Conservation (phyloP, 768 basidiomycete species). For the Lactarius evosmus region DNA sequence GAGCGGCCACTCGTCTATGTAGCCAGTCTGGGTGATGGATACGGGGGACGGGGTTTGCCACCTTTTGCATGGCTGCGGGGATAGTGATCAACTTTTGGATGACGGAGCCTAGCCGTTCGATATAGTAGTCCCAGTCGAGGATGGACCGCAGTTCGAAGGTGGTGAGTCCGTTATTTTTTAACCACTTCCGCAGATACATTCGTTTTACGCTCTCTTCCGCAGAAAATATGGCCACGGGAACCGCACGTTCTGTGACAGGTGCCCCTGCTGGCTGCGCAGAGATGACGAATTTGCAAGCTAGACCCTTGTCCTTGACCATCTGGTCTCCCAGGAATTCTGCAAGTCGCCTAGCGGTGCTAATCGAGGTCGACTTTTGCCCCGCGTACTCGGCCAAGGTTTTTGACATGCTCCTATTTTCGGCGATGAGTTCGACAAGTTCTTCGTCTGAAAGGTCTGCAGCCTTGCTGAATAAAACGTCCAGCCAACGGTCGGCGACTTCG, state of each 20-base stretch:
- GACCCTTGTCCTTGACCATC: conserved; percentile 99
- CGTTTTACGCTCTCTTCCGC: conserved; percentile 90
- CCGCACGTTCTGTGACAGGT: conserved; percentile 94
- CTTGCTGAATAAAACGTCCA: conserved; percentile 88
- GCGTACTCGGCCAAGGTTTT: conserved; percentile 95
- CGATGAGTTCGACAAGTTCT: conserved; percentile 95
- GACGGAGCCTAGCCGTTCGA: conserved; percentile 94
- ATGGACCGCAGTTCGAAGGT: conserved; percentile 92
- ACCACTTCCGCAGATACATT: conserved; percentile 90
- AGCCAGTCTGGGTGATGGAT: conserved; percentile 98
- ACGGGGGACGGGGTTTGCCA: conserved; percentile 92
- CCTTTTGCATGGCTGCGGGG: conserved; percentile 97
- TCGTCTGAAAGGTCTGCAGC: conserved; percentile 85
- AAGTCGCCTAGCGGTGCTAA: conserved; percentile 90
- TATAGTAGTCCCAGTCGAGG: conserved; percentile 98
- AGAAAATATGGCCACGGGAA: conserved; percentile 97
- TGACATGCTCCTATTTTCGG: conserved; percentile 97
- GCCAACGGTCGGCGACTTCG: conserved; percentile 91
- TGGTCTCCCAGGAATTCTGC: conserved; percentile 97
- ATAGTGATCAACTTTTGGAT: conserved; percentile 99
- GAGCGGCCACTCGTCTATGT: conserved; percentile 81
- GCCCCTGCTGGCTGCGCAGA: conserved; percentile 90
- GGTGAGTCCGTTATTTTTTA: conserved; percentile 85
- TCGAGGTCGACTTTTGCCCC: conserved; percentile 96
- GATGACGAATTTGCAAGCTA: conserved; percentile 99